These are phyloP conservation scores for Fusarium verticillioides DNA, from an alignment of 2,329 filamentous ascomycete genomes.

Conservation along the genomic window DNA sequence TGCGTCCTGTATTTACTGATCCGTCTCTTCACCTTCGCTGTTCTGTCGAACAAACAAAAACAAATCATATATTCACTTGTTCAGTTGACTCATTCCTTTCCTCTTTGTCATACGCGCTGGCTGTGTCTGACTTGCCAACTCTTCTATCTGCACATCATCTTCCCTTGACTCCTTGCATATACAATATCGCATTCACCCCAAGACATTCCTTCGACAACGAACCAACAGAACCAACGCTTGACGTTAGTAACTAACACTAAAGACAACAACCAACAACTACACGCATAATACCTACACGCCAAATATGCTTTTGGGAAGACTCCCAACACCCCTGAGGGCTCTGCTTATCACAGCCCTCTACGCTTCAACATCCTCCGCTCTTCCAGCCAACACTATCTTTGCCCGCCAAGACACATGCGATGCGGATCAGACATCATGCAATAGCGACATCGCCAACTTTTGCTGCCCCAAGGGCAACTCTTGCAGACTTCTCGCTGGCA, in stretches of 20 bases:
- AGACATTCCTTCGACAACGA: background rate
- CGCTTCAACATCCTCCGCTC: constrained; percentile 54
- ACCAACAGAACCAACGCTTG: constrained; percentile 6
- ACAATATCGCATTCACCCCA: constrained; percentile 2
- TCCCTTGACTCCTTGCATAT: constrained; percentile 4
- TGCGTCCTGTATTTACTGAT: constrained; percentile 17
- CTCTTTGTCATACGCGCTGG: constrained; percentile 30
- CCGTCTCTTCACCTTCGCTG: constrained; percentile 5
- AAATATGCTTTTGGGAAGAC: constrained; percentile 31
- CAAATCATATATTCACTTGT: constrained; percentile 19
- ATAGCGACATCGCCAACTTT: constrained; percentile 70
- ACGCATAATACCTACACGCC: background rate
- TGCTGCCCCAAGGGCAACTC: constrained; percentile 68
- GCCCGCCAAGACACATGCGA: constrained; percentile 62
- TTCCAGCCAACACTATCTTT: constrained; percentile 54
- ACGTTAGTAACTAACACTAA: background rate
- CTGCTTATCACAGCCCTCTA: constrained; percentile 53
- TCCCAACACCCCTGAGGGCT: constrained; percentile 47
- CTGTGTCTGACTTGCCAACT: constrained; percentile 29
- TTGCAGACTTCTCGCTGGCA: constrained; percentile 71
- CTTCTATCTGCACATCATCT: background rate
- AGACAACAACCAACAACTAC: constrained; percentile 6
- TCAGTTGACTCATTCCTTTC: constrained; percentile 11
- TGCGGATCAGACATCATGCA: constrained; percentile 63
- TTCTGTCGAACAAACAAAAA: constrained; percentile 30